Conservation (phyloP, 2,329 filamentous ascomycete genomes). For the Bertia moriformis region DNA sequence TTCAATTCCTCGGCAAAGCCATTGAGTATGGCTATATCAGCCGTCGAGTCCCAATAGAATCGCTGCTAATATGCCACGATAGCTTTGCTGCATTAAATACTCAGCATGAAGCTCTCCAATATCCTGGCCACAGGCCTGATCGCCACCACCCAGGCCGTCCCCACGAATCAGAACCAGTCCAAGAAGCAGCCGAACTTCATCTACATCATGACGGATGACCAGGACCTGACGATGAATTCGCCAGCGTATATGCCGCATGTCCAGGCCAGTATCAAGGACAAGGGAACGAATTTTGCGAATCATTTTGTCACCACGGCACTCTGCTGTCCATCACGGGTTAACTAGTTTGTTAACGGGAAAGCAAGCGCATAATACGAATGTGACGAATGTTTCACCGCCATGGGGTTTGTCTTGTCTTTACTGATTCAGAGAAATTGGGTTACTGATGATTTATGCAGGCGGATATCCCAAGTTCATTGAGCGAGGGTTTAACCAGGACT, state of each 20-base stretch:
- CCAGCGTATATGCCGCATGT: constrained; percentile 40
- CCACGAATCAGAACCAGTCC: too few species aligned
- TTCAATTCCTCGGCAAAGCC: too few species aligned
- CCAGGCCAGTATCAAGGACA: constrained; percentile 34
- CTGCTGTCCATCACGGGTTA: constrained; percentile 48
- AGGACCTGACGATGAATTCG: constrained; percentile 45
- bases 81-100: too few species aligned
- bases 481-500: constrained; percentile 36
- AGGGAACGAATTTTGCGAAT: constrained; percentile 37
- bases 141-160: too few species aligned
- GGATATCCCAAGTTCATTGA: constrained; percentile 37
- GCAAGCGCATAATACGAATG: constrained; percentile 49
- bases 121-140: too few species aligned
- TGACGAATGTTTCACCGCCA: constrained; percentile 23
- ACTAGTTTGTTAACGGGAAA: constrained; percentile 45
- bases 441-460: too few species aligned
- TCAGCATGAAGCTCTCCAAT: too few species aligned
- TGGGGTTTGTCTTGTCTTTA: constrained; percentile 28
- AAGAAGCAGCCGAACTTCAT: constrained; percentile 38
- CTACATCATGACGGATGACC: constrained; percentile 51
- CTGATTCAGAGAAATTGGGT: neutral
- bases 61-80: too few species aligned
- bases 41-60: too few species aligned
- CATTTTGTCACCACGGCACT: constrained; percentile 48
- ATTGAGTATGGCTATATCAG: too few species aligned